Evolutionary conservation across 2,329 filamentous ascomycete species (phyloP), one percentile per base, ranked within the genome.

Genomic region (Scortechinia acanthostroma): DNA sequence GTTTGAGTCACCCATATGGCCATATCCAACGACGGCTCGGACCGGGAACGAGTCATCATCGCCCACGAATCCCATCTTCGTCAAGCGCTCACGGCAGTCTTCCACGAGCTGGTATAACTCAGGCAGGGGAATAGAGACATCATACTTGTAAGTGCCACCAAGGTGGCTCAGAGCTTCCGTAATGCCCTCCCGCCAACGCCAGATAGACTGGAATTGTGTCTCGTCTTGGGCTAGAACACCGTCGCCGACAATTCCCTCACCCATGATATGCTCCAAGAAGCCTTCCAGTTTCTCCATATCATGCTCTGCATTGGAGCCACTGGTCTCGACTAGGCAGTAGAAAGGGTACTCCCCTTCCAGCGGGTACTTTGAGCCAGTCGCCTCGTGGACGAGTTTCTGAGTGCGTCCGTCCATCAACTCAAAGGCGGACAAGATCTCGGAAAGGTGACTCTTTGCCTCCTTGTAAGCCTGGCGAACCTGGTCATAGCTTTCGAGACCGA

Each of bases 81-180:
- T 73, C 52, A 98, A 75, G 45, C 83, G 81, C 45, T 78, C 80
- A 50, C 85, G 77, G 19, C 83, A 86, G 54, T 97, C 93, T 52
- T 93, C 87, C 22, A 98, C 93, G 22, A 98, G 73, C 53, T 78
- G 72, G 68, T 98, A 98, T 56, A 98, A 80, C 53, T 95, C 84
- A 13, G 77, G 66, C 21, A 98, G 75, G 1, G 93, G 93, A 52
- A 98, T 95, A 4, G 93, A 97, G 22, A 98, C 75, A 59, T 98
- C 93, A 63, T 98, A 98, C 69, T 98, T 98, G 77, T 98, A 98
- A 5, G 93, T 91, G 40, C 91, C 93, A 47, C 93, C 94, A 66
- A 86, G 89, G 62, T 96, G 90, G 50, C 88, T 88, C 21, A 94
- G 72, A 42, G 84, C 83, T 68, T 98, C 93, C 0, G 91, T 84